Conservation (phyloP, 768 basidiomycete species). For the Macrolepiota fuliginosa region DNA sequence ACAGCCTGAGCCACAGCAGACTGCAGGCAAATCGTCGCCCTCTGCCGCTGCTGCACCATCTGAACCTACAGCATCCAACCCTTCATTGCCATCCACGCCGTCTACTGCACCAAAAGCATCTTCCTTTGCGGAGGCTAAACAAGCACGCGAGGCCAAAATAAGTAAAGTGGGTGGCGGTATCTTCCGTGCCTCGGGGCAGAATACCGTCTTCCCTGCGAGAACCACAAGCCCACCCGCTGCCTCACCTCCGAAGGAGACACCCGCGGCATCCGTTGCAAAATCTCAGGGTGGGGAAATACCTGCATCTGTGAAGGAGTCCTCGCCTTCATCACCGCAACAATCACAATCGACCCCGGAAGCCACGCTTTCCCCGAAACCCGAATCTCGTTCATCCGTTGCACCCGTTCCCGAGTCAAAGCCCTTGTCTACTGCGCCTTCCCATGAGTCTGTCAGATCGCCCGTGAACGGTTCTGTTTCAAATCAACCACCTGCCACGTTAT, state of each 20-base stretch:
- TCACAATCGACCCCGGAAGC: not conserved
- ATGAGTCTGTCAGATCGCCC: not conserved
- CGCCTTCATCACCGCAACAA: not conserved
- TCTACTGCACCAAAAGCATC: constrained; percentile 18
- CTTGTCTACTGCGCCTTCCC: not conserved
- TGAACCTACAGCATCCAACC: constrained; percentile 1
- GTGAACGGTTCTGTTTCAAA: not conserved
- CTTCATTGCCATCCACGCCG: not conserved
- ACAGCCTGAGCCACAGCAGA: constrained; percentile 1
- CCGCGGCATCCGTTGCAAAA: not conserved
- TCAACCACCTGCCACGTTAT: constrained; percentile 44
- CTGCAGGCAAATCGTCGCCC: constrained; percentile 5
- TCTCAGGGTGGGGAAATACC: not conserved
- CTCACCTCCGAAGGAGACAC: not conserved
- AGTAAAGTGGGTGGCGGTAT: constrained; percentile 67
- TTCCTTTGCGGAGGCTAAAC: constrained; percentile 60
- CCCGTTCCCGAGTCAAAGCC: not conserved
- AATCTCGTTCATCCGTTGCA: not conserved
- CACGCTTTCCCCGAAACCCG: not conserved
- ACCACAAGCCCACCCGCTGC: not conserved
- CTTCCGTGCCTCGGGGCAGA: constrained; percentile 62
- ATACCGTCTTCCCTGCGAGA: constrained; percentile 48
- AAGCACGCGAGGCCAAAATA: constrained; percentile 45
- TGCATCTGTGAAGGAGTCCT: not conserved
- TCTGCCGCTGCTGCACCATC: constrained; percentile 3